Percentiles rank a stretch among this genome's conserved stretches.
phyloP scores from a whole-genome alignment of 2,329 filamentous ascomycete genomes.

The Cercospora sp. region DNA sequence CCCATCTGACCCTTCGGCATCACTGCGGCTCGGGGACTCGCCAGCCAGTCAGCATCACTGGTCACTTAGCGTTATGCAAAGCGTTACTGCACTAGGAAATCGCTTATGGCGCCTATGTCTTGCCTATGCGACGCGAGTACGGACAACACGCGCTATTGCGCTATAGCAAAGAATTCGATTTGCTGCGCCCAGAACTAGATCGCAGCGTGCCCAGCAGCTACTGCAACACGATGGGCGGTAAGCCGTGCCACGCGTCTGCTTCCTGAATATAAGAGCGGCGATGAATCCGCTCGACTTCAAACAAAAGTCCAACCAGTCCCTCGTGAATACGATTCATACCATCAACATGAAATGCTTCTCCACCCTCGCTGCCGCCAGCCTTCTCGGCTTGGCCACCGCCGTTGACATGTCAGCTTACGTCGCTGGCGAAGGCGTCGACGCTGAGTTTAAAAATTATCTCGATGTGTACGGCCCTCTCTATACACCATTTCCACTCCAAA shows the following conservation, averaged over 20 bases:
- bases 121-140: not conserved
- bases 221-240: not conserved
- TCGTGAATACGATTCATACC: too few species aligned
- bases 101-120: not conserved
- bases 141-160: not conserved
- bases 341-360: slow-evolving; percentile 15
- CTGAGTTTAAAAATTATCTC: slow-evolving; percentile 14
- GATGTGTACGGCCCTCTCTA: slow-evolving; percentile 9
- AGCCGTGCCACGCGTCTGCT: not conserved
- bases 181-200: not conserved
- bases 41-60: not conserved
- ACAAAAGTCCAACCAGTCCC: too few species aligned
- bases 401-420: slow-evolving; percentile 17
- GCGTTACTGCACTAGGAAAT: not conserved
- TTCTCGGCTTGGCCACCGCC: slow-evolving; percentile 10
- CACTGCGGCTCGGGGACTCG: not conserved
- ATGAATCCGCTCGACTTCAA: not conserved
- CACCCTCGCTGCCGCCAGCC: not conserved
- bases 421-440: slow-evolving; percentile 15
- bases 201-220: not conserved
- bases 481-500: too few species aligned
- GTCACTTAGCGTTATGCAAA: not conserved
- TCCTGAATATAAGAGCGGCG: not conserved
- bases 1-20: not conserved
- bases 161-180: not conserved